A percentile compares a stretch with the other conserved stretches of the same genome.
Evolutionary conservation across 2,329 filamentous ascomycete genomes (phyloP).

Genomic region (Penicillium fuscoglaucum): DNA sequence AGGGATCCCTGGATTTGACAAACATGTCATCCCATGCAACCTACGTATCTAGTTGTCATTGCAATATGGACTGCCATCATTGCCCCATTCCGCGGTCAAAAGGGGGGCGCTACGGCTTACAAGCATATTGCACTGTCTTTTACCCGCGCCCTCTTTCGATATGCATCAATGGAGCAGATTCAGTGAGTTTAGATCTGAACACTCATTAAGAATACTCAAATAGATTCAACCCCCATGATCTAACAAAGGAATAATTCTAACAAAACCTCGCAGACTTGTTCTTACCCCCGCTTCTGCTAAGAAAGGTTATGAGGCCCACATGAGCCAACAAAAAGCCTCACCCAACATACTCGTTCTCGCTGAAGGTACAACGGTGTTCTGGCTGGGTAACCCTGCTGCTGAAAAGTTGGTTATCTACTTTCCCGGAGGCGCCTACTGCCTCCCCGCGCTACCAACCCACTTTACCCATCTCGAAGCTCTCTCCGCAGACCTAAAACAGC

Average conservation of each 20-base stretch:
- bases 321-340: background rate
- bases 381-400: background rate
- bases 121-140: background rate
- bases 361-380: background rate
- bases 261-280: background rate
- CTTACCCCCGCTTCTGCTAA: background rate
- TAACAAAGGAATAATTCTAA: background rate
- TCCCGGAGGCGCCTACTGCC: background rate
- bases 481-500: background rate
- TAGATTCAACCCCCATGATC: background rate
- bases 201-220: background rate
- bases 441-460: background rate
- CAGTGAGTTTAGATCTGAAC: background rate
- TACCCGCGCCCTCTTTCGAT: background rate
- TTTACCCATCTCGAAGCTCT: background rate
- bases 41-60: background rate
- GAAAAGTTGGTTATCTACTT: slow-evolving; percentile 1
- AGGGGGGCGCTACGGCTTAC: background rate
- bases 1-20: background rate
- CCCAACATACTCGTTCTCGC: background rate
- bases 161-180: background rate
- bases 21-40: background rate
- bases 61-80: background rate
- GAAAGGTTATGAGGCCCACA: background rate
- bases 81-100: background rate